Conservation (phyloP, 2,329 filamentous ascomycete species). For the Ophiostoma pallidulum region DNA sequence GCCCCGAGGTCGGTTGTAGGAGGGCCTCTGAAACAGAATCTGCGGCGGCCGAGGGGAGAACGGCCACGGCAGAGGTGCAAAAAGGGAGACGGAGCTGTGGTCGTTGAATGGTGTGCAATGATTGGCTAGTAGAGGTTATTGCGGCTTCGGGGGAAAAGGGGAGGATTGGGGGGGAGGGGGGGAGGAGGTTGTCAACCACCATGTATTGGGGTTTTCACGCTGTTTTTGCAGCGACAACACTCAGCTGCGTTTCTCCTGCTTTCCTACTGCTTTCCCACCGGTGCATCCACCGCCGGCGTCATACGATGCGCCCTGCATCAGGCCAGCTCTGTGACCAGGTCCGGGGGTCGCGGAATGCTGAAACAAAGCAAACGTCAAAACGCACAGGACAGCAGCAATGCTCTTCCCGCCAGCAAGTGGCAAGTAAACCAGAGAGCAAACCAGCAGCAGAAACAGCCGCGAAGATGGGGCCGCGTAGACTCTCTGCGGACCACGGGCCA, state of each 20-base stretch:
- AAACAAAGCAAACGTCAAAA: slow-evolving; percentile 6
- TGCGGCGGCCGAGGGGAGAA: background rate
- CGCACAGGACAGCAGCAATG: background rate
- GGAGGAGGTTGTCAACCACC: no score
- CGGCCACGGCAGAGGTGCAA: background rate
- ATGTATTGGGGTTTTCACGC: no score
- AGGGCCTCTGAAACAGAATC: background rate
- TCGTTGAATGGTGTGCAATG: background rate
- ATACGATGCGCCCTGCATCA: slow-evolving; percentile 9
- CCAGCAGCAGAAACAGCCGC: background rate
- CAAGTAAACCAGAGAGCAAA: background rate
- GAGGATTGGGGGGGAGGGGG: no score
- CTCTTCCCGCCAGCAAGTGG: no score
- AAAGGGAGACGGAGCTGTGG: background rate
- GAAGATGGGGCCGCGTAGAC: no score
- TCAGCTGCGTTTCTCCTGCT: no score
- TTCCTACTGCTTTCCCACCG: background rate
- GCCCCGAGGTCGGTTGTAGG: background rate
- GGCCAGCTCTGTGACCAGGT: slow-evolving; percentile 4
- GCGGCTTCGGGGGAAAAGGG: no score
- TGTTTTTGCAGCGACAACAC: no score
- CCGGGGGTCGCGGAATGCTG: slow-evolving; percentile 2
- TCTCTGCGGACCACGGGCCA: no score
- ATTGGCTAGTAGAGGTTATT: no score
- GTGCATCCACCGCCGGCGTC: background rate